Evolutionary conservation across 176 grass and related monocot species (phyloP).

Genomic region (Poa annua): DNA sequence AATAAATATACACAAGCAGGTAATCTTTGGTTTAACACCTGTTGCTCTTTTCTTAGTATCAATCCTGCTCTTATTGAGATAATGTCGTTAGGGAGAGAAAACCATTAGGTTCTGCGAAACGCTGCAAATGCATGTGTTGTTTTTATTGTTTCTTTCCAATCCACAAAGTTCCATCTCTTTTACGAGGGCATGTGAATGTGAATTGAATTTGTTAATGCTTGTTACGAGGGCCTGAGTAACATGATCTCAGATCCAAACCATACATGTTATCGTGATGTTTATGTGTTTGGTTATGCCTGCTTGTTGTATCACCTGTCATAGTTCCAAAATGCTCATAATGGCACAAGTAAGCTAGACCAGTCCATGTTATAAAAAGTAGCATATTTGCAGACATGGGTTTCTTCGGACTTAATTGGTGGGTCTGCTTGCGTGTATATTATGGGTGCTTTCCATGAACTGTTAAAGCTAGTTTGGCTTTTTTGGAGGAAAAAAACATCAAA

Average conservation of each 20-base stretch:
- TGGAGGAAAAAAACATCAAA: conserved; percentile 33
- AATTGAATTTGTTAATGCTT: conserved; percentile 9
- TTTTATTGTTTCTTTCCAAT: conserved; percentile 6
- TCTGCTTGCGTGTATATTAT: conserved; percentile 45
- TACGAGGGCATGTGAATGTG: too few species aligned
- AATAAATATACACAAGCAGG: conserved; percentile 34
- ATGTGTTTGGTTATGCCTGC: not conserved
- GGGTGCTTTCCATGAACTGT: conserved; percentile 34
- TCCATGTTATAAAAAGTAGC: conserved; percentile 47
- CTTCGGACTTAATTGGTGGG: conserved; percentile 40
- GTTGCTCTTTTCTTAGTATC: conserved; percentile 32
- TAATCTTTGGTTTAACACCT: conserved; percentile 33
- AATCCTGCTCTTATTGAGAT: conserved; percentile 24
- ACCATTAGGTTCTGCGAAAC: conserved; percentile 17
- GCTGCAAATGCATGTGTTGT: conserved; percentile 1
- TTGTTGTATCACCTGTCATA: not conserved
- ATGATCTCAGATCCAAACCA: not conserved
- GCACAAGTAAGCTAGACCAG: conserved; percentile 35
- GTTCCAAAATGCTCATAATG: conserved; percentile 24
- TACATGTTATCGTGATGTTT: conserved; percentile 1
- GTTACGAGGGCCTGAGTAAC: not conserved
- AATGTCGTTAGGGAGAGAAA: conserved; percentile 7
- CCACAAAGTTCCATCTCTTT: conserved; percentile 16
- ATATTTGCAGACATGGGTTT: conserved; percentile 47
- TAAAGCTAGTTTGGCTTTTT: conserved; percentile 39